phyloP scores from a whole-genome alignment of 345 rosid genomes.

The Hibiscus syriacus region DNA sequence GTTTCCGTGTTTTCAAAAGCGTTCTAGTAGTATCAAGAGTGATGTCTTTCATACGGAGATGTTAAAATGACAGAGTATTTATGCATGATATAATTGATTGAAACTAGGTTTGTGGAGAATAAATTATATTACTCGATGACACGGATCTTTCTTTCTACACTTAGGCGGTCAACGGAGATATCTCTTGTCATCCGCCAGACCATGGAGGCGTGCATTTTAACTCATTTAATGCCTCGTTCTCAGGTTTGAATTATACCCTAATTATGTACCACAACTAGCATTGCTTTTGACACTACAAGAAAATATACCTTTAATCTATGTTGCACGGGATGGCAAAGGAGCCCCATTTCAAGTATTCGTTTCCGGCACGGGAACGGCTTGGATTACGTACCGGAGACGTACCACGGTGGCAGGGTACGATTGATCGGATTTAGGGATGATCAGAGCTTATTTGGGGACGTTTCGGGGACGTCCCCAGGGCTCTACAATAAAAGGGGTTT shows the following conservation, averaged over 20 bases:
- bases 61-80: neutral
- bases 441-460: too few species aligned
- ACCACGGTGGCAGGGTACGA: too few species aligned
- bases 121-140: neutral
- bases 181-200: conserved; percentile 90
- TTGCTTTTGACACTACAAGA: too few species aligned
- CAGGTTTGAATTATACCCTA: conserved; percentile 45
- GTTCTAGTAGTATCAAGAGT: neutral
- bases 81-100: neutral
- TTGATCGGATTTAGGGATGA: too few species aligned
- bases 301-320: too few species aligned
- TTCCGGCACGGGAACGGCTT: too few species aligned
- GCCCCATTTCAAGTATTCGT: too few species aligned
- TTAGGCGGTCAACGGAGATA: conserved; percentile 89
- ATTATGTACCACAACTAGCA: neutral
- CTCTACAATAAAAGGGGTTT: too few species aligned
- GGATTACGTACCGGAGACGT: too few species aligned
- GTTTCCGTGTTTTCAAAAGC: neutral
- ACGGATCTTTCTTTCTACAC: conserved; percentile 8
- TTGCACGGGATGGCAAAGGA: too few species aligned
- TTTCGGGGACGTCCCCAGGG: too few species aligned
- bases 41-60: neutral
- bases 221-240: conserved; percentile 79
- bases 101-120: neutral
- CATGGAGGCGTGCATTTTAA: conserved; percentile 87